Evolutionary conservation across 2,329 filamentous ascomycete species (phyloP).

Genomic region (Talaromyces sp.): DNA sequence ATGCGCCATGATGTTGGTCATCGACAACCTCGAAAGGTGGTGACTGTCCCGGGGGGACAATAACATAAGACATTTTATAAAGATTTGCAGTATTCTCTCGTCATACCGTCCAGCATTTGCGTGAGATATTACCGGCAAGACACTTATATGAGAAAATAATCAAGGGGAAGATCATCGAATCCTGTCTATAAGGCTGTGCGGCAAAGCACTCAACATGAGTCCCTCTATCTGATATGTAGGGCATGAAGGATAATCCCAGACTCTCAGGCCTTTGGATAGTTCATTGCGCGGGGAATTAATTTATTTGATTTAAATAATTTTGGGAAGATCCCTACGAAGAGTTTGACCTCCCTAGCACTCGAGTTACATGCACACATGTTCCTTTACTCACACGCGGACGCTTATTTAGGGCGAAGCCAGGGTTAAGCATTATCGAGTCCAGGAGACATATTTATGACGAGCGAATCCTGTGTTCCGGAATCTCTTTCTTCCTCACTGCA

Average conservation of each 20-base stretch:
- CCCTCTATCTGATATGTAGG: neutral
- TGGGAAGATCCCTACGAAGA: neutral
- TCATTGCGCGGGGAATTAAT: neutral
- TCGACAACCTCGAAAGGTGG: conserved; percentile 40
- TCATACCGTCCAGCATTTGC: neutral
- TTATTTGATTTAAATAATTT: neutral
- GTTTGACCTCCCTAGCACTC: neutral
- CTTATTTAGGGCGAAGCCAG: neutral
- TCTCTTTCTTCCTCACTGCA: neutral
- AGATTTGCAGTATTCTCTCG: neutral
- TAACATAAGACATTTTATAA: conserved; percentile 21
- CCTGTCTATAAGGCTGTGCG: neutral
- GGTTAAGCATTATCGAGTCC: neutral
- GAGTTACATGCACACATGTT: neutral
- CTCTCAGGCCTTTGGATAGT: neutral
- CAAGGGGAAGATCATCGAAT: neutral
- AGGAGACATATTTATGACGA: neutral
- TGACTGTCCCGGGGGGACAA: conserved; percentile 34
- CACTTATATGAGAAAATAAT: neutral
- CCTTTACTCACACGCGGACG: neutral
- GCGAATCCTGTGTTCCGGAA: neutral
- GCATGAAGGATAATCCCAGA: neutral
- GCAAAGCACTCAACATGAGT: neutral
- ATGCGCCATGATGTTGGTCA: conserved; percentile 38
- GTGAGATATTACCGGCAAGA: neutral